Conservation (phyloP, 2,329 filamentous ascomycete genomes). For the Salinomyces thailandicus region DNA sequence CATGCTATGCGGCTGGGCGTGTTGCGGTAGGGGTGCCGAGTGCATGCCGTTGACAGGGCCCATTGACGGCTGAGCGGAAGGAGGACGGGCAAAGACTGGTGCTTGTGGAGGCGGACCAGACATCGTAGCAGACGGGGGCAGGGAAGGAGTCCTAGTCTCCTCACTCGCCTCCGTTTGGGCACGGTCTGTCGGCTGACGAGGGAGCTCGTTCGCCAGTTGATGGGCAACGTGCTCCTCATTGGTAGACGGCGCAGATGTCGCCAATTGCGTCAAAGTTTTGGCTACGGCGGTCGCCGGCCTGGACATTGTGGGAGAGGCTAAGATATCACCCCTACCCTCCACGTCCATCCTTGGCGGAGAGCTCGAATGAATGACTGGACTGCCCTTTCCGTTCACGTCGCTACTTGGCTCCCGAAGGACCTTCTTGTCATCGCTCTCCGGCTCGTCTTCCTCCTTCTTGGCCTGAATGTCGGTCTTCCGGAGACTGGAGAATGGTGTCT, state of each 20-base stretch:
- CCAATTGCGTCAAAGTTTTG: constrained; percentile 23
- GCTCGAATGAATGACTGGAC: constrained; percentile 25
- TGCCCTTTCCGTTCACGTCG: constrained; percentile 12
- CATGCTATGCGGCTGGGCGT: neutral
- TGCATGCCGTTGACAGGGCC: neutral
- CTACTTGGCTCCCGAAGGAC: constrained; percentile 8
- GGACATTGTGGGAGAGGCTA: constrained; percentile 24
- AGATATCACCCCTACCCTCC: constrained; percentile 8
- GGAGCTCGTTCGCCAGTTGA: constrained; percentile 10
- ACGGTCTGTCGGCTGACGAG: constrained; percentile 3
- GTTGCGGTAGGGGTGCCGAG: neutral
- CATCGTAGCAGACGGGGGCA: neutral
- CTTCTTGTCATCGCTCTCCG: constrained; percentile 10
- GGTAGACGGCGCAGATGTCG: constrained; percentile 2
- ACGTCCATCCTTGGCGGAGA: constrained; percentile 20
- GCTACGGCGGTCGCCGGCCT: constrained; percentile 22
- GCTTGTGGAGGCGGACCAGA: neutral
- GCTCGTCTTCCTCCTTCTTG: constrained; percentile 10
- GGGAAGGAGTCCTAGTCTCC: neutral
- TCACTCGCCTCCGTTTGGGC: neutral
- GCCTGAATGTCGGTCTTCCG: constrained; percentile 17
- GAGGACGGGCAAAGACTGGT: neutral
- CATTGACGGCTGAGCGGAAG: neutral
- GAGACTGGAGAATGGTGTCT: constrained; percentile 27
- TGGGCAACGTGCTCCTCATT: constrained; percentile 8